Percentiles rank a stretch among this genome's conserved stretches.
Conservation (phyloP, 2,329 filamentous ascomycete genomes). For the Microsporum ferrugineum region DNA sequence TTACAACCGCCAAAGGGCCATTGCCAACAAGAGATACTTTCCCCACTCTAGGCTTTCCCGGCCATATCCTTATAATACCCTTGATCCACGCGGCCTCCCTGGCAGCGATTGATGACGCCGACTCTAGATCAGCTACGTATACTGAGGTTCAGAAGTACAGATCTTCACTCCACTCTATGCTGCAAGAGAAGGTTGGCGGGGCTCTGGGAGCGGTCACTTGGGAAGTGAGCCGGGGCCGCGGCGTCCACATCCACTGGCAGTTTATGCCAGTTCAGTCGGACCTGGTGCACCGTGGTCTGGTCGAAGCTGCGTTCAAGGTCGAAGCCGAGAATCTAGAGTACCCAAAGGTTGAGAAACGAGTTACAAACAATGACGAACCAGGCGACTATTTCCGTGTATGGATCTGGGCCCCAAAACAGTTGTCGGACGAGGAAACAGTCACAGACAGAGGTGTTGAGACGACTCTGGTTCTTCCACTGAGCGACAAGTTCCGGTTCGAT, state of each 20-base stretch:
- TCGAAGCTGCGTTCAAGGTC: slow-evolving; percentile 80
- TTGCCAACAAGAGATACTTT: slow-evolving; percentile 63
- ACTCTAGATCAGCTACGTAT: slow-evolving; percentile 49
- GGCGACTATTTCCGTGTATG: slow-evolving; percentile 68
- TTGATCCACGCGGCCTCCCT: slow-evolving; percentile 71
- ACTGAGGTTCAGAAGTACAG: slow-evolving; percentile 77
- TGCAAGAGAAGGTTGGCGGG: slow-evolving; percentile 38
- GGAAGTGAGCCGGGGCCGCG: slow-evolving; percentile 72
- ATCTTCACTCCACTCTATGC: slow-evolving; percentile 65
- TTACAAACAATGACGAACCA: slow-evolving; percentile 33
- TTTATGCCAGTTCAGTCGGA: slow-evolving; percentile 64
- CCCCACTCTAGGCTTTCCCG: slow-evolving; percentile 60
- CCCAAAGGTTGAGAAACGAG: slow-evolving; percentile 39
- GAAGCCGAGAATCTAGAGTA: slow-evolving; percentile 66
- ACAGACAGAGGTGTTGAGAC: slow-evolving; percentile 41
- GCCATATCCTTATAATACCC: slow-evolving; percentile 85
- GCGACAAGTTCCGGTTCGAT: slow-evolving; percentile 65
- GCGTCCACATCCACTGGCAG: slow-evolving; percentile 91
- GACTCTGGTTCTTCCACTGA: slow-evolving; percentile 62
- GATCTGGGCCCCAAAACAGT: slow-evolving; percentile 50
- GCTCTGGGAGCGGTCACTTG: slow-evolving; percentile 76
- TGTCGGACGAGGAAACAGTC: slow-evolving; percentile 7
- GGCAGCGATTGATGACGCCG: slow-evolving; percentile 50
- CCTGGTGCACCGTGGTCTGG: slow-evolving; percentile 58
- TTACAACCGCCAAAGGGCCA: slow-evolving; percentile 87